Conservation (phyloP, 1,284 basidiomycete species). For the Moesziomyces aphidis region DNA sequence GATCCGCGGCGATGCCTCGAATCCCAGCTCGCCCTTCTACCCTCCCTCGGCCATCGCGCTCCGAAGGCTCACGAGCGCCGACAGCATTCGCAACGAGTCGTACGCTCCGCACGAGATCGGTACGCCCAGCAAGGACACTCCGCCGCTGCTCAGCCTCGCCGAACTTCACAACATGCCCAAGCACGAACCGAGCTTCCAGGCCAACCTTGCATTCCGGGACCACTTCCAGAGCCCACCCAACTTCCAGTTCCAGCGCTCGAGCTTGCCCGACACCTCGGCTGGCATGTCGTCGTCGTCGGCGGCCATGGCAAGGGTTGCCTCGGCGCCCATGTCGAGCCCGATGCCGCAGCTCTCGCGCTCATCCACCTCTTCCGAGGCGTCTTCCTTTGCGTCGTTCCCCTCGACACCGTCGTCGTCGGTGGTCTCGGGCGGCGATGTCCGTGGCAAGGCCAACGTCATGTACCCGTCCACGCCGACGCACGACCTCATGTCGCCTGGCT, state of each 20-base stretch:
- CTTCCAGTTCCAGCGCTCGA: slow-evolving; percentile 23
- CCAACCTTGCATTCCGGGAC: slow-evolving; percentile 44
- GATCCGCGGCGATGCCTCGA: slow-evolving; percentile 23
- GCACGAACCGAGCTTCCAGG: slow-evolving; percentile 40
- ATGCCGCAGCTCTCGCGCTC: slow-evolving; percentile 34
- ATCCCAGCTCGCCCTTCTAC: slow-evolving; percentile 43
- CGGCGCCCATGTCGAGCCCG: slow-evolving; percentile 36
- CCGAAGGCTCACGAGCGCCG: slow-evolving; percentile 32
- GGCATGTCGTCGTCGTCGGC: slow-evolving; percentile 30
- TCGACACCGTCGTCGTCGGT: slow-evolving; percentile 41
- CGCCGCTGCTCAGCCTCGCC: slow-evolving; percentile 35
- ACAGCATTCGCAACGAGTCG: slow-evolving; percentile 20
- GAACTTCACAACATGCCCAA: slow-evolving; percentile 23
- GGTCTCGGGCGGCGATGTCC: slow-evolving; percentile 11
- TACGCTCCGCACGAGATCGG: slow-evolving; percentile 31
- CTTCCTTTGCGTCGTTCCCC: slow-evolving; percentile 43
- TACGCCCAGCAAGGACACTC: slow-evolving; percentile 17
- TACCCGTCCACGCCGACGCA: slow-evolving; percentile 39
- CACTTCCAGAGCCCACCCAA: slow-evolving; percentile 31
- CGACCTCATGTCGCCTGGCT: slow-evolving; percentile 43
- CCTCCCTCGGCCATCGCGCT: slow-evolving; percentile 24
- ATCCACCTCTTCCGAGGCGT: slow-evolving; percentile 38
- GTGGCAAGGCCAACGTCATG: slow-evolving; percentile 20
- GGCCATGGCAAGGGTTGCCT: slow-evolving; percentile 46
- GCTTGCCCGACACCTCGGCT: slow-evolving; percentile 26